Percentiles rank a stretch among this genome's conserved stretches.
phyloP scores from a whole-genome alignment of 352 stramenopile genomes.

The Phytophthora uliginosa region DNA sequence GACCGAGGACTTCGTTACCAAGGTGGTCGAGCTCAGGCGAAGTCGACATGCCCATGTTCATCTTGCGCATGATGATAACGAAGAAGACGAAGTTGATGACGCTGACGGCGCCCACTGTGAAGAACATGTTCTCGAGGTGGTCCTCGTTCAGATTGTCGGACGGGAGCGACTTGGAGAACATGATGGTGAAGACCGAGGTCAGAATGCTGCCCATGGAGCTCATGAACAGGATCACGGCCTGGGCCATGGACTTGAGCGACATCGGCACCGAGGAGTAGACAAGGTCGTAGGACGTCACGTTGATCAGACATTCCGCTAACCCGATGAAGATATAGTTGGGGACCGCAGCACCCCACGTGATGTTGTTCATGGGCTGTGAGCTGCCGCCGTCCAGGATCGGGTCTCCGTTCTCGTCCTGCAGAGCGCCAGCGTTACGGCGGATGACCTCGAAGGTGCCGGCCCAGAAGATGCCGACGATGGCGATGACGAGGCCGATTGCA shows the following conservation, averaged over 20 bases:
- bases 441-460: conserved; percentile 61
- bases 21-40: conserved; percentile 25
- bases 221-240: conserved; percentile 57
- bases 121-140: conserved; percentile 78
- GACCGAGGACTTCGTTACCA: conserved; percentile 18
- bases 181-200: conserved; percentile 58
- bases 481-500: conserved; percentile 31
- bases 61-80: conserved; percentile 56
- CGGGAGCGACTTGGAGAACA: conserved; percentile 61
- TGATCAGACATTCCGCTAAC: conserved; percentile 69
- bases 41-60: conserved; percentile 58
- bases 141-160: conserved; percentile 62
- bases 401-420: conserved; percentile 41
- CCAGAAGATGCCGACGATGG: conserved; percentile 50
- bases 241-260: conserved; percentile 58
- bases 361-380: conserved; percentile 66
- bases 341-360: conserved; percentile 59
- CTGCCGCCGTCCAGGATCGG: conserved; percentile 54
- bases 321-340: conserved; percentile 71
- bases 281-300: conserved; percentile 69
- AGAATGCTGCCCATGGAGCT: conserved; percentile 58
- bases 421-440: conserved; percentile 53
- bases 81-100: conserved; percentile 68
- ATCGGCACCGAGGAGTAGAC: conserved; percentile 70
- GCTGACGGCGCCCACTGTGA: conserved; percentile 54